Evolutionary conservation across 75 land plant genomes (phyloP), one percentile per base, ranked within the genome.

Genomic region (Cryptomeria japonica): DNA sequence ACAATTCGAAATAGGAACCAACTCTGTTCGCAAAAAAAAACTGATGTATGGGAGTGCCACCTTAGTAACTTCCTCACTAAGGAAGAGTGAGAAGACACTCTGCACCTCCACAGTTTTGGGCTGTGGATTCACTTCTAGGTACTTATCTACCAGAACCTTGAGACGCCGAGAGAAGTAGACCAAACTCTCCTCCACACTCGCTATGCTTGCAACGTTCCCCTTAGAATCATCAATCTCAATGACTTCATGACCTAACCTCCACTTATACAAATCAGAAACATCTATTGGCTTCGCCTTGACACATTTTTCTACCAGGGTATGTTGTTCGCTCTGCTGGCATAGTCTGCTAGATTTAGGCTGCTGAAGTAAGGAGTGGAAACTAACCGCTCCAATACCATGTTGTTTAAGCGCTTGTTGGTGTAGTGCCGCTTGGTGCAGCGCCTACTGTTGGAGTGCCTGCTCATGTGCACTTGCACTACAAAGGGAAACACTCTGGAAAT

Each of bases 391-490:
- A 86, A 88, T 41, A 37, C 87, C 55, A 22, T 79, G 47, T 34
- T 85, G 37, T 85, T 55, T 58, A 64, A 89, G 78, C 31, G 88
- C 77, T 58, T 89, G 90, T 22, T 89, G 90, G 58, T 88, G 89
- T 15, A 88, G 89, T 44, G 88, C 88, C 34, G 37, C 31, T 15
- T 88, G 89, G 22, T 89, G 90, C 19, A 87, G 84, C 19, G 88
- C 89, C 39, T 89, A 85, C 31, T 89, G 90, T 38, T 89, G 90
- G 61, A 87, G 89, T 36, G 88, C 90, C 70, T 89, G 85, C 22
- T 88, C 39, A n/a, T 88, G 87, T 11, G 87, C 87, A 39, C 87
- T 85, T 9, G 87, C 44, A 51, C n/a, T 22, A 14, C 39, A 16
- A 7, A 38, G 80, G 13, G 39, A 36, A 36, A 77, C 39, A 38